A percentile compares a stretch with the other conserved stretches of the same genome.
Evolutionary conservation across 441 rosid genomes (phyloP).

Genomic region (Daphne laureola): DNA sequence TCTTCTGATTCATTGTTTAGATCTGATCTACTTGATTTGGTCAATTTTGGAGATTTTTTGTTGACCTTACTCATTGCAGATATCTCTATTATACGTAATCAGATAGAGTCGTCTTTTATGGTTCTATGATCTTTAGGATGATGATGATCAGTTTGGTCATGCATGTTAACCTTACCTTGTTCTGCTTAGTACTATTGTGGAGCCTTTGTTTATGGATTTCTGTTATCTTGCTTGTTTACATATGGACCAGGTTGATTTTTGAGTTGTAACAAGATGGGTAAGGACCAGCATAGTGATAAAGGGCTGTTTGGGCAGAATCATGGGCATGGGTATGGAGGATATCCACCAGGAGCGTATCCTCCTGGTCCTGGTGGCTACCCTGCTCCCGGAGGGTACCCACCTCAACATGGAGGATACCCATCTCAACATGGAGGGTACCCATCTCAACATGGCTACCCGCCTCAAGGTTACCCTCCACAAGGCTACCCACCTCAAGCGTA

Average conservation of each 20-base stretch:
- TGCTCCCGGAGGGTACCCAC: slow-evolving; percentile 10
- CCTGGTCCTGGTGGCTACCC: slow-evolving; percentile 5
- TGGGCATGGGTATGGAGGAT: slow-evolving; percentile 10
- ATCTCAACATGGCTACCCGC: slow-evolving; percentile 5
- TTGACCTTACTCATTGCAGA: too few relatives aligned
- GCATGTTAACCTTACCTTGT: too few relatives aligned
- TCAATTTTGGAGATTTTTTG: too few relatives aligned
- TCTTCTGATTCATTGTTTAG: too few relatives aligned
- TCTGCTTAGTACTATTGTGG: too few relatives aligned
- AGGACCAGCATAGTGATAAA: slow-evolving; percentile 10
- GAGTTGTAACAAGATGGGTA: slow-evolving; percentile 14
- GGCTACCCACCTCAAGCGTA: slow-evolving; percentile 16
- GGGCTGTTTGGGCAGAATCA: slow-evolving; percentile 8
- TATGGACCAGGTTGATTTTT: not conserved
- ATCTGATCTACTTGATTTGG: too few relatives aligned
- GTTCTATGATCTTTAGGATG: too few relatives aligned
- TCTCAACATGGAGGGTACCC: not conserved
- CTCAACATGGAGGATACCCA: slow-evolving; percentile 2
- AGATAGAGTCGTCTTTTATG: too few relatives aligned
- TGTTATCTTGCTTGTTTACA: too few relatives aligned
- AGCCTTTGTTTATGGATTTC: too few relatives aligned
- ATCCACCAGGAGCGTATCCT: slow-evolving; percentile 7
- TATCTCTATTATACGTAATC: too few relatives aligned
- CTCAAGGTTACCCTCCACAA: slow-evolving; percentile 10
- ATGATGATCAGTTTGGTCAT: too few relatives aligned